phyloP scores from a whole-genome alignment of 345 rosid genomes.

The Lepidium didymum region DNA sequence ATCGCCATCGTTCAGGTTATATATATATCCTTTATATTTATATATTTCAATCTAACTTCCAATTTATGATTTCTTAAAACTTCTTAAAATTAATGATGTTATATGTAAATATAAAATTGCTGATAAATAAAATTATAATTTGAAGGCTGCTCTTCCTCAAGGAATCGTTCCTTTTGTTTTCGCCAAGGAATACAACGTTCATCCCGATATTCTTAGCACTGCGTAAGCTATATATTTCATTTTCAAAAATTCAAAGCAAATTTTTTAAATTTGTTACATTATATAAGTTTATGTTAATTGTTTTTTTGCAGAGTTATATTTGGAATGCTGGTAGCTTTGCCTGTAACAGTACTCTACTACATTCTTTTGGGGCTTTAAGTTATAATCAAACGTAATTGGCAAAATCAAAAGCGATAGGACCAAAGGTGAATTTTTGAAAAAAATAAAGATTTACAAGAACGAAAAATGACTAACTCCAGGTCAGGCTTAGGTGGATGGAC shows the following conservation, averaged over 20 bases:
- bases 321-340: slow-evolving; percentile 45
- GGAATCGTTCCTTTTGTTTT: slow-evolving; percentile 66
- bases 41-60: background rate
- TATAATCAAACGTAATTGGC: background rate
- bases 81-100: background rate
- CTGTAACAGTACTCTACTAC: slow-evolving; percentile 40
- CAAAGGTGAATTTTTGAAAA: background rate
- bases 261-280: background rate
- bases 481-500: slow-evolving; percentile 31
- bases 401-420: slow-evolving; percentile 14
- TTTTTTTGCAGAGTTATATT: slow-evolving; percentile 36
- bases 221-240: slow-evolving; percentile 39
- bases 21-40: background rate
- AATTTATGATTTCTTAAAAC: background rate
- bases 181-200: slow-evolving; percentile 62
- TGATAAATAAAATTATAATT: background rate
- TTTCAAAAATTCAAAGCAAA: background rate
- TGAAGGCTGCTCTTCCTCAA: slow-evolving; percentile 75
- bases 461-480: slow-evolving; percentile 15
- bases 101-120: background rate
- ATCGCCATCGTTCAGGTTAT: slow-evolving; percentile 69
- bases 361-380: slow-evolving; percentile 35
- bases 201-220: slow-evolving; percentile 64
- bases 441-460: background rate
- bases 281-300: background rate